Evolutionary conservation across 164 flowering plant genomes (phyloP), one percentile per base, ranked within the genome.

Genomic region (Paratinospora sagittata): DNA sequence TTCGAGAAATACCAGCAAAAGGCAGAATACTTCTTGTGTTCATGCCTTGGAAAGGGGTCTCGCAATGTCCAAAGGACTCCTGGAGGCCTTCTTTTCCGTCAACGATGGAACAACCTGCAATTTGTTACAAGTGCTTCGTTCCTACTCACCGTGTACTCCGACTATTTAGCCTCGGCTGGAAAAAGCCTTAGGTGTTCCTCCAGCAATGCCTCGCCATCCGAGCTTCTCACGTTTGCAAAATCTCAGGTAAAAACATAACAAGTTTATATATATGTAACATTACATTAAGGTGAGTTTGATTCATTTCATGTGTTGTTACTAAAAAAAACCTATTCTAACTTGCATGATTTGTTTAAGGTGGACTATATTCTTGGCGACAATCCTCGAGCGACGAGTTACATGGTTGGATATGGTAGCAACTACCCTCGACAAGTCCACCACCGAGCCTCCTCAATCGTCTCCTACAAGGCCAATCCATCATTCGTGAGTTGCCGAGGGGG

Each of bases 81-180:
- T 0, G 97, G 97, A 6, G 98, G 98, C n/a, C 85, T 93, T 17
- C 81, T 93, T 41, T 93, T 82, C 85, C 74, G 85, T 1, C 97
- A 91, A 79, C 78, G 87, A 41, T 92, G 96, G 98, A 92, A 90
- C 91, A 90, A 90, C 75, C 39, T 94, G 86, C 97, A 94, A 76
- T 93, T 91, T 63, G 97, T 91, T 0, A 88, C 98, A 3, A 85
- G 91, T 61, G 89, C 98, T 16, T 86, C 97, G 1, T 91, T 91
- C 84, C 80, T 91, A 3, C 76, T 85, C 12, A 83, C 92, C 1
- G 91, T 86, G 63, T 93, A 93, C 83, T 89, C 98, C 11, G 98
- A 93, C 70, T 87, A 87, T 26, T 84, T 91, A 8, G 17, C 91
- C 13, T 84, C 90, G 19, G 74, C 92, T 21, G 75, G 89, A 2